A percentile compares a stretch with the other conserved stretches of the same genome.
Conservation (phyloP, 1,284 basidiomycete species). For the Melampsora americana region DNA sequence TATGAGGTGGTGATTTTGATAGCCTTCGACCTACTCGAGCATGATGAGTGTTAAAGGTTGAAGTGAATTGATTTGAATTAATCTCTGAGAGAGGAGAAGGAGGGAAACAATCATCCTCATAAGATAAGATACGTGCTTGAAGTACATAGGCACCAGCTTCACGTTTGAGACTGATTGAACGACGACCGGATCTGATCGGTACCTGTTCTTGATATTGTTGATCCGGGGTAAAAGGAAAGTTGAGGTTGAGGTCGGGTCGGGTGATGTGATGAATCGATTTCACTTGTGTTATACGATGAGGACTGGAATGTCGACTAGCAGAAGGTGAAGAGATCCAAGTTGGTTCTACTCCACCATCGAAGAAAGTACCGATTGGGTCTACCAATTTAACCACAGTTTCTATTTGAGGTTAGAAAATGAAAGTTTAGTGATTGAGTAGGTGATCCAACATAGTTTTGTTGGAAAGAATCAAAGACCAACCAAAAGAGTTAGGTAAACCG, state of each 20-base stretch:
- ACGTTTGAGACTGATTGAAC: conserved; percentile 33
- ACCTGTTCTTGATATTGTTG: background rate
- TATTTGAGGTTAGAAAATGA: background rate
- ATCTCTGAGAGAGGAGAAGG: conserved; percentile 8
- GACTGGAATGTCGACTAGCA: conserved; percentile 31
- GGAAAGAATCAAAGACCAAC: background rate
- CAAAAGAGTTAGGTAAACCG: conserved; percentile 31
- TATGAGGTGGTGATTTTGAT: background rate
- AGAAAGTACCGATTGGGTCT: conserved; percentile 31
- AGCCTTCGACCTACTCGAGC: background rate
- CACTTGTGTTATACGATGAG: background rate
- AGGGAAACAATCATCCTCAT: background rate
- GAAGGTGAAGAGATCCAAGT: conserved; percentile 20
- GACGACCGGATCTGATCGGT: background rate
- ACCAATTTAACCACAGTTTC: conserved; percentile 38
- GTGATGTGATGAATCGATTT: background rate
- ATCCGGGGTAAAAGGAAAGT: background rate
- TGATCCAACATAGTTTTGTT: background rate
- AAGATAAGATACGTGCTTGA: background rate
- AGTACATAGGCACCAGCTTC: conserved; percentile 25
- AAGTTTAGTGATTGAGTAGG: background rate
- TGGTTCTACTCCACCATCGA: conserved; percentile 21
- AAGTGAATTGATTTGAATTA: background rate
- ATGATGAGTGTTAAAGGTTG: background rate
- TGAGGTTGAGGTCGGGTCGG: background rate